Conservation (phyloP, 2,329 filamentous ascomycete genomes). For the Ascochyta rabiei region DNA sequence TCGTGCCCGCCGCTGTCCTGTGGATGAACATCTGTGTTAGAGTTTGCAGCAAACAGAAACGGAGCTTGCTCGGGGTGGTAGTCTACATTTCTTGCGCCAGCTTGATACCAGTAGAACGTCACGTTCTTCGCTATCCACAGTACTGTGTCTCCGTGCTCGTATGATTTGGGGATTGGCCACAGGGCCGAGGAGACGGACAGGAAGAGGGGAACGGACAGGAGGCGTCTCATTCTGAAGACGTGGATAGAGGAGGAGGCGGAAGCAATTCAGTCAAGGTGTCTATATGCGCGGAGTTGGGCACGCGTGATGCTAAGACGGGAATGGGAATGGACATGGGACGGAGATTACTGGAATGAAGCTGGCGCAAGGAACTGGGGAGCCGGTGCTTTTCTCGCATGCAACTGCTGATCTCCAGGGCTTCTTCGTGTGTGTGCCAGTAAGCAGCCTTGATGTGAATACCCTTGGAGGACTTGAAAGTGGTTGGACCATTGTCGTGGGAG, state of each 20-base stretch:
- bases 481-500: slow-evolving; percentile 1
- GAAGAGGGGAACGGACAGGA: slow-evolving; percentile 25
- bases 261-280: not conserved
- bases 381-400: not conserved
- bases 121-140: slow-evolving; percentile 50
- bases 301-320: not conserved
- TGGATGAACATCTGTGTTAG: slow-evolving; percentile 22
- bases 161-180: slow-evolving; percentile 51
- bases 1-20: slow-evolving; percentile 17
- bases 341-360: slow-evolving; percentile 16
- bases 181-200: slow-evolving; percentile 43
- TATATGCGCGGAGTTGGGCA: not conserved
- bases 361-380: slow-evolving; percentile 18
- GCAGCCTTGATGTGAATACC: not conserved
- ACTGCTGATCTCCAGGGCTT: not conserved
- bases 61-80: slow-evolving; percentile 19
- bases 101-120: slow-evolving; percentile 44
- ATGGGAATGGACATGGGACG: slow-evolving; percentile 14
- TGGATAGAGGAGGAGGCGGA: not conserved
- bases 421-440: slow-evolving; percentile 1
- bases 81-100: slow-evolving; percentile 41
- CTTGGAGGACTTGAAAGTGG: not conserved
- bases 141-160: slow-evolving; percentile 47
- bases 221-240: slow-evolving; percentile 31
- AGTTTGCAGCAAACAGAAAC: slow-evolving; percentile 22